Evolutionary conservation across 306 rosid genomes (phyloP).

Genomic region (Potentilla sterilis): DNA sequence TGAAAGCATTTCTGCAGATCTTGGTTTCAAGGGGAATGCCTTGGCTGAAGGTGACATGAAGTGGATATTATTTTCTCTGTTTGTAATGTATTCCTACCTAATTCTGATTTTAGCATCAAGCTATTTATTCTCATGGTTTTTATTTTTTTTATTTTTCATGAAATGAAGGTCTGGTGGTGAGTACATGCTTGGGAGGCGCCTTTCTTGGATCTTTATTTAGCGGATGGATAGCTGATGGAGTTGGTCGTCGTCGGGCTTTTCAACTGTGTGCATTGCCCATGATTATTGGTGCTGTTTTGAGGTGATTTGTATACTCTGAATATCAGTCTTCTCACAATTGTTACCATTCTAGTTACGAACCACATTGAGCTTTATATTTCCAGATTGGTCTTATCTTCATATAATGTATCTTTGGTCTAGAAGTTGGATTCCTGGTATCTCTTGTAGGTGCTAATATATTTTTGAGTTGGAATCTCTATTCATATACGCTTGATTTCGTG

Average conservation of each 20-base stretch:
- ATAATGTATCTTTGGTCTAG: not conserved
- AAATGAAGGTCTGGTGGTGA: constrained; percentile 87
- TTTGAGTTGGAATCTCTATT: not conserved
- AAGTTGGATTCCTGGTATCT: not conserved
- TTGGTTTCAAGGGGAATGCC: constrained; percentile 88
- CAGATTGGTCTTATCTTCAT: not conserved
- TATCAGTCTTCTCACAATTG: not conserved
- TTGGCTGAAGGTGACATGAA: constrained; percentile 76
- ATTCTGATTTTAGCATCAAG: constrained; percentile 17
- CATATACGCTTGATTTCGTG: not conserved
- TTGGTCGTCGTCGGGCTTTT: constrained; percentile 94
- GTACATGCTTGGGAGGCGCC: constrained; percentile 96
- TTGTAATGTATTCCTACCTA: constrained; percentile 10
- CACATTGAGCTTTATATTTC: not conserved
- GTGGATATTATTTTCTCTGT: constrained; percentile 14
- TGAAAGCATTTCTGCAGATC: constrained; percentile 85
- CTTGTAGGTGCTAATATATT: not conserved
- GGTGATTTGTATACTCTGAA: constrained; percentile 40
- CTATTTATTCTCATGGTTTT: constrained; percentile 18
- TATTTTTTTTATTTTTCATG: not conserved
- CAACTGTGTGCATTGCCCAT: constrained; percentile 87
- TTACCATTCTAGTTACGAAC: not conserved
- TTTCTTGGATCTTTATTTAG: constrained; percentile 79
- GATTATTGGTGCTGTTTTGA: constrained; percentile 84
- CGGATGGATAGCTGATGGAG: constrained; percentile 95